Base-by-base conservation (phyloP, 345 rosid genomes). In the Carallia pectinifolia region DNA sequence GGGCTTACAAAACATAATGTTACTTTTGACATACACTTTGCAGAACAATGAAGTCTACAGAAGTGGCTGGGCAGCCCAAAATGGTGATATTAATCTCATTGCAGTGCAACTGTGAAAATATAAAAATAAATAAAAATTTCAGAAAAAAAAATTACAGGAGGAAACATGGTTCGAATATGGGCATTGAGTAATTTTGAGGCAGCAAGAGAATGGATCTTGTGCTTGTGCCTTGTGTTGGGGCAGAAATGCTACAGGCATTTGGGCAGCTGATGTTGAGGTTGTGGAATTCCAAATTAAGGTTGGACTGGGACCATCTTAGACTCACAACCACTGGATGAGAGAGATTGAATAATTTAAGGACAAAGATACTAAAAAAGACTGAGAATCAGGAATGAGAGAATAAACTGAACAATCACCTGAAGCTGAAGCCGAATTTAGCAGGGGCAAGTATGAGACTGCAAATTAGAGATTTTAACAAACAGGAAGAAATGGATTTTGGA, bases 161-260 rank as follows among this genome's bases (percentile, higher is more conserved):
- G 23, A n/a, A 1, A 39, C 8, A n/a, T 1, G 12, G 13, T 4
- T 27, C 50, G 36, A 58, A 61, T 53, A 36, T 29, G 30, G 50
- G 16, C 6, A 23, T 9, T 94, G 23, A 23, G 23, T 23, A 23
- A 23, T 23, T 23, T 23, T 23, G 75, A 92, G 82, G 54, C 95
- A 90, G 79, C 96, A 85, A 70, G 93, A 76, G 81, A 84, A 87
- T 67, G 76, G 78, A 81, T 88, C 93, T 74, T 81, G 89, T 36
- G 86, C 58, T 66, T 84, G 93, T 1, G 96, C 50, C 16, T 12
- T 86, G 79, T 87, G 85, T 61, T 82, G 90, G 6, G 6, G 95
- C 91, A n/a, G 56, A 71, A 89, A 71, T 16, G 80, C 23, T 23
- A 23, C 0, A 23, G 23, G 23, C 61, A 80, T 85, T 23, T 34